phyloP scores from a whole-genome alignment of 2,329 filamentous ascomycete species.

The Arthrinium puccinioides region DNA sequence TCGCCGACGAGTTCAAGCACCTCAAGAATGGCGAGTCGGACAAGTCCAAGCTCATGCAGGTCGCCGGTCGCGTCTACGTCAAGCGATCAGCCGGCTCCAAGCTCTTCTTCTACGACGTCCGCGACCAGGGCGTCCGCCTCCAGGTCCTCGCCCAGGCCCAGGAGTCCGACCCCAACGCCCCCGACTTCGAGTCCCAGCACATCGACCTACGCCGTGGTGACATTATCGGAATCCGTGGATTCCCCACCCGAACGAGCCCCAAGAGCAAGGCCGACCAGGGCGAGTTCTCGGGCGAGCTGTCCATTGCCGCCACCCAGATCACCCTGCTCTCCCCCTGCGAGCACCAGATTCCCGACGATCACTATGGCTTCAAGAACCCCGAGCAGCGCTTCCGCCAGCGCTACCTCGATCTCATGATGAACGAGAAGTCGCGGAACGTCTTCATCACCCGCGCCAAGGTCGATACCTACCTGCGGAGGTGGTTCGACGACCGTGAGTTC shows the following conservation, averaged over 20 bases:
- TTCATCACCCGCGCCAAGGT: conserved; percentile 84
- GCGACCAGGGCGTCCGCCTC: conserved; percentile 55
- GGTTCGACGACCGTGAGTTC: conserved; percentile 83
- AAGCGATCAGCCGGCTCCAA: conserved; percentile 77
- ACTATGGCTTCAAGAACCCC: conserved; percentile 92
- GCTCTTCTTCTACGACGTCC: conserved; percentile 86
- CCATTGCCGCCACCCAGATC: conserved; percentile 84
- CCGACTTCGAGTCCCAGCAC: conserved; percentile 79
- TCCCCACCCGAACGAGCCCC: conserved; percentile 77
- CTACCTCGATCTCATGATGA: conserved; percentile 96
- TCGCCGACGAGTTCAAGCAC: conserved; percentile 67
- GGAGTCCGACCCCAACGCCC: conserved; percentile 58
- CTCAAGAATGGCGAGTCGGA: conserved; percentile 84
- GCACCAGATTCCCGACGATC: conserved; percentile 81
- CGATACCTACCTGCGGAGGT: conserved; percentile 79
- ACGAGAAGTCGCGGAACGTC: conserved; percentile 75
- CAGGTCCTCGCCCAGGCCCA: conserved; percentile 92
- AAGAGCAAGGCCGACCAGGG: conserved; percentile 77
- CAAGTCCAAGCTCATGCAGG: conserved; percentile 65
- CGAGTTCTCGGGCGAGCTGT: conserved; percentile 75
- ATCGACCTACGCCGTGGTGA: conserved; percentile 85
- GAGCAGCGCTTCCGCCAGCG: conserved; percentile 90
- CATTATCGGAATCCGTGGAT: conserved; percentile 82
- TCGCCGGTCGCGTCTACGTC: conserved; percentile 85
- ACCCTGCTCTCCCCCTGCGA: conserved; percentile 83